These are phyloP conservation scores for Cordyceps farinosa DNA, from an alignment of 2,329 filamentous ascomycete species.

Conservation along the genomic window DNA sequence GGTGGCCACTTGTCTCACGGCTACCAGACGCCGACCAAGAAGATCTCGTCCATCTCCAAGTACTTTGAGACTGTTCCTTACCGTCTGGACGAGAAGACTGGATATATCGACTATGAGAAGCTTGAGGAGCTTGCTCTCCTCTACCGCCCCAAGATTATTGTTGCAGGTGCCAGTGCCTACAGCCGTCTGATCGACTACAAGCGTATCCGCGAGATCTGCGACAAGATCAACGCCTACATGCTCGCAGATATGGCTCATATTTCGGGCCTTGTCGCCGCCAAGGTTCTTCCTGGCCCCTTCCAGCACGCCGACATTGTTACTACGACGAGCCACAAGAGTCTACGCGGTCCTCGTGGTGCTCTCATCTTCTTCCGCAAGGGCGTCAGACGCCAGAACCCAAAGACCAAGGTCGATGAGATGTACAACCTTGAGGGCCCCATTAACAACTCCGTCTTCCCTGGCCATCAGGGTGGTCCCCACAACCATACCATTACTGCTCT, in stretches of 20 bases:
- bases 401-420: conserved; percentile 78
- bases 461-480: conserved; percentile 95
- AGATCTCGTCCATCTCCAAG: conserved; percentile 97
- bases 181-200: conserved; percentile 94
- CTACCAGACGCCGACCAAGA: conserved; percentile 90
- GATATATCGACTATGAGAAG: conserved; percentile 90
- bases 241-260: conserved; percentile 97
- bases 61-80: conserved; percentile 99
- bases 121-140: conserved; percentile 82
- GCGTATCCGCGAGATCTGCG: conserved; percentile 83
- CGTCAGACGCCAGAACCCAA: conserved; percentile 75
- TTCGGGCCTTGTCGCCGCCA: conserved; percentile 87
- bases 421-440: conserved; percentile 93
- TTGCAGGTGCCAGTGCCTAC: conserved; percentile 93
- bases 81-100: conserved; percentile 83
- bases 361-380: conserved; percentile 99
- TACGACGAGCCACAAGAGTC: conserved; percentile 95
- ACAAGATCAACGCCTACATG: conserved; percentile 89
- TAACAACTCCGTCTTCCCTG: conserved; percentile 95
- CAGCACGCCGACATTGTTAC: conserved; percentile 90
- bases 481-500: conserved; percentile 98
- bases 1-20: conserved; percentile 95
- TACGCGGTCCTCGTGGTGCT: conserved; percentile 89
- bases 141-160: conserved; percentile 93
- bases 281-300: conserved; percentile 88